These are phyloP conservation scores for Yarrowia bubula DNA, from an alignment of 805 yeast genomes.

Conservation along the genomic window DNA sequence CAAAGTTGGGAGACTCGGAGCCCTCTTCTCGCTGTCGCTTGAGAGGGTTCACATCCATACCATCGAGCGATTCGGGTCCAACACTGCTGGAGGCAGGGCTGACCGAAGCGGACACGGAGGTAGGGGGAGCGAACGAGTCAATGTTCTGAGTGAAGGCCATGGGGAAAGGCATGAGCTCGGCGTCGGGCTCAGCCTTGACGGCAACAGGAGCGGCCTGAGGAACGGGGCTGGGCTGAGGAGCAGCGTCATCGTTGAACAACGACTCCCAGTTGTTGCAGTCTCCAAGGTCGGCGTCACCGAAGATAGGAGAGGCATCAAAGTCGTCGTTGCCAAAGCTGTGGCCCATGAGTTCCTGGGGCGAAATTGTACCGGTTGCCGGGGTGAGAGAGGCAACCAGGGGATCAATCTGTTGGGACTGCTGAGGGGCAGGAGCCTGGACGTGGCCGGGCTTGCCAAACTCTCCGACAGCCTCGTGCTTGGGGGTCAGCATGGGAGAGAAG, in stretches of 20 bases:
- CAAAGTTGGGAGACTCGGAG: constrained; percentile 29
- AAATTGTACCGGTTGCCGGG: constrained; percentile 27
- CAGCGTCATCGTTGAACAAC: constrained; percentile 36
- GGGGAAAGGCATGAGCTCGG: constrained; percentile 23
- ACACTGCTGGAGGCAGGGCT: constrained; percentile 27
- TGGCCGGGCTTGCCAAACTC: constrained; percentile 19
- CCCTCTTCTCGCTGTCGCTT: constrained; percentile 32
- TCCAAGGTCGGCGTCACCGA: constrained; percentile 36
- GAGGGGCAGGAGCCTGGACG: not conserved
- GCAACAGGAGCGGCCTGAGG: not conserved
- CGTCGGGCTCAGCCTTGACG: constrained; percentile 22
- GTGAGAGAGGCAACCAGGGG: constrained; percentile 27
- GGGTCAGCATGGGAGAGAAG: constrained; percentile 28
- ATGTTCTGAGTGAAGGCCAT: constrained; percentile 26
- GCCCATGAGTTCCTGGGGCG: constrained; percentile 27
- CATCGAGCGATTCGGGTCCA: constrained; percentile 12
- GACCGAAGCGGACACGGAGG: constrained; percentile 10
- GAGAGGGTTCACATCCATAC: constrained; percentile 10
- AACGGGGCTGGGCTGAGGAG: constrained; percentile 1
- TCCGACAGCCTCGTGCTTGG: constrained; percentile 25
- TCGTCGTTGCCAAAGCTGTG: constrained; percentile 28
- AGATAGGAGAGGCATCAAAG: constrained; percentile 38
- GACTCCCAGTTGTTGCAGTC: constrained; percentile 39
- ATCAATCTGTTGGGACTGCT: constrained; percentile 21
- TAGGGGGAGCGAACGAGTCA: constrained; percentile 3